These are phyloP conservation scores for Thamnidium elegans DNA, from an alignment of 192 early-diverging fungal genomes.

Conservation along the genomic window DNA sequence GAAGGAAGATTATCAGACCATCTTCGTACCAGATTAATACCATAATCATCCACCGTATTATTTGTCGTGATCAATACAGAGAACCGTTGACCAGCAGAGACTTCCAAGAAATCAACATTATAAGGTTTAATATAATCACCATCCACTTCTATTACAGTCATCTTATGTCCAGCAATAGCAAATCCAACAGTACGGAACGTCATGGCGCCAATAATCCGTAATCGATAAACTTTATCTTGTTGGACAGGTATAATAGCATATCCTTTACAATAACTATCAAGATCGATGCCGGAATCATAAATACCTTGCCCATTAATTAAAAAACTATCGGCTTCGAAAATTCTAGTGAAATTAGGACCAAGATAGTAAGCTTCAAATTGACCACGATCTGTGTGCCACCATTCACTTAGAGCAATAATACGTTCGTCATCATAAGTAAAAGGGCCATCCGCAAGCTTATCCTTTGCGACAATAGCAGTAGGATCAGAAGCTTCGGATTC, in stretches of 20 bases:
- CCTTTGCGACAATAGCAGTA: background rate
- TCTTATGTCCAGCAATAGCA: conserved; percentile 37
- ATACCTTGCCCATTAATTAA: conserved; percentile 16
- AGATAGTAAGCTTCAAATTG: conserved; percentile 5
- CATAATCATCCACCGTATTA: conserved; percentile 8
- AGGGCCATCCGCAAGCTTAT: background rate
- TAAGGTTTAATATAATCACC: conserved; percentile 41
- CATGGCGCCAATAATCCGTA: conserved; percentile 41
- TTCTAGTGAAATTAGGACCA: background rate
- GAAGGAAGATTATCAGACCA: background rate
- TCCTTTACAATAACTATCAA: conserved; percentile 10
- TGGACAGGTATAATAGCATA: conserved; percentile 20
- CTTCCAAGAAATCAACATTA: conserved; percentile 31
- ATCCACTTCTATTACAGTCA: conserved; percentile 52
- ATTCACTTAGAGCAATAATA: conserved; percentile 27
- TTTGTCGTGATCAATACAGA: conserved; percentile 41
- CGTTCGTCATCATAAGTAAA: conserved; percentile 43
- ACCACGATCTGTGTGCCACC: conserved; percentile 36
- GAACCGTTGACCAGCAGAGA: conserved; percentile 44
- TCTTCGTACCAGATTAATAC: background rate
- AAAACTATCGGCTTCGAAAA: conserved; percentile 1
- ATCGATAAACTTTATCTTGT: conserved; percentile 25
- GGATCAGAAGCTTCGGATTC: conserved; percentile 5
- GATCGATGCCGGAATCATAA: background rate
- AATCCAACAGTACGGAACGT: conserved; percentile 38